These are phyloP conservation scores for Backusella morwellensis DNA, from an alignment of 192 early-diverging fungal species.

Conservation along the genomic window DNA sequence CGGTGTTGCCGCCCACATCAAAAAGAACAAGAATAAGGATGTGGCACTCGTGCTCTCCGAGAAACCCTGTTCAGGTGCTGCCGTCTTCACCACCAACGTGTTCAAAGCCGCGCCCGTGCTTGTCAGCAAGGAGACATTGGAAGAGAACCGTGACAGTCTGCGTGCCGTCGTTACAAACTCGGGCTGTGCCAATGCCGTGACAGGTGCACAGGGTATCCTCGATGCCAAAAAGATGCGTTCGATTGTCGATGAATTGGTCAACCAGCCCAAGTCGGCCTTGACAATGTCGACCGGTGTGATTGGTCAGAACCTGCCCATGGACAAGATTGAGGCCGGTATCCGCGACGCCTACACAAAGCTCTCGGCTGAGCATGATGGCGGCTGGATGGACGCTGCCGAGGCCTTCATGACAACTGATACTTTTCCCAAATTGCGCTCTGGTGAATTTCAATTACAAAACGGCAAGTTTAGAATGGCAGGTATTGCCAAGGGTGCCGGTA, in stretches of 20 bases:
- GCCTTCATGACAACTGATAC: conserved; percentile 99
- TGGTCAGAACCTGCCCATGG: conserved; percentile 84
- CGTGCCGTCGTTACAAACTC: conserved; percentile 77
- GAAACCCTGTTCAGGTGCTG: conserved; percentile 70
- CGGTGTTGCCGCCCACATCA: conserved; percentile 75
- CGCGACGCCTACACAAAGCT: conserved; percentile 36
- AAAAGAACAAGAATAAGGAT: conserved; percentile 71
- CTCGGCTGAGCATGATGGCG: conserved; percentile 53
- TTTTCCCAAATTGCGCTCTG: conserved; percentile 88
- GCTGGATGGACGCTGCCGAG: conserved; percentile 78
- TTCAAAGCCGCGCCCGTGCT: conserved; percentile 92
- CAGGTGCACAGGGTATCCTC: conserved; percentile 76
- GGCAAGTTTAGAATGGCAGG: conserved; percentile 81
- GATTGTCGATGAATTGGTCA: conserved; percentile 54
- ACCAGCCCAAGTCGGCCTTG: conserved; percentile 43
- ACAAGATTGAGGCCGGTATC: conserved; percentile 76
- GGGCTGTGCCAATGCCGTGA: conserved; percentile 96
- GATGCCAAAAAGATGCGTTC: conserved; percentile 74
- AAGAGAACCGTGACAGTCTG: conserved; percentile 39
- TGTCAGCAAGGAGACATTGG: conserved; percentile 64
- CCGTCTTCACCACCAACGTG: conserved; percentile 90
- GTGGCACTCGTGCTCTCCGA: conserved; percentile 78
- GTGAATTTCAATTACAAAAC: conserved; percentile 46
- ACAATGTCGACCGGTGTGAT: conserved; percentile 99
- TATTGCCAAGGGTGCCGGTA: conserved; percentile 95